These are phyloP conservation scores for Austroboletus novae-zelandiae DNA, from an alignment of 1,284 basidiomycete species.

Conservation along the genomic window DNA sequence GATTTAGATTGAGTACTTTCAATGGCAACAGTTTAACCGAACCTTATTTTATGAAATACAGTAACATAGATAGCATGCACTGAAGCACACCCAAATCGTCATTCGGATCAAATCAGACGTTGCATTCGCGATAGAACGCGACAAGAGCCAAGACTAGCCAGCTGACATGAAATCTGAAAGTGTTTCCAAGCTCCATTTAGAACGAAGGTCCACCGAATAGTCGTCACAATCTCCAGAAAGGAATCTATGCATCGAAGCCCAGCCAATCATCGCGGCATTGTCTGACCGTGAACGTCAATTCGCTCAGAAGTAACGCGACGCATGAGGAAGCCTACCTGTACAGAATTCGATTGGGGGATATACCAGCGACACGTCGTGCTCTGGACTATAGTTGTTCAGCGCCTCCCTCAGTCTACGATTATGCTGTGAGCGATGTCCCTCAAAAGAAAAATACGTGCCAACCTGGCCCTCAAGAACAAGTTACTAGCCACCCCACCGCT, in stretches of 20 bases:
- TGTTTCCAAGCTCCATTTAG: slow-evolving; percentile 74
- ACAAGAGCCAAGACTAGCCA: too few relatives aligned
- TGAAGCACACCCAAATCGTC: too few relatives aligned
- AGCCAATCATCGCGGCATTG: slow-evolving; percentile 94
- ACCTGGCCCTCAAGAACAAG: slow-evolving; percentile 63
- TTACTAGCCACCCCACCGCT: slow-evolving; percentile 94
- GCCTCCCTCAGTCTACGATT: slow-evolving; percentile 42
- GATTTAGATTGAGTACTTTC: too few relatives aligned
- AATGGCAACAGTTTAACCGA: too few relatives aligned
- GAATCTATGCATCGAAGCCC: slow-evolving; percentile 83
- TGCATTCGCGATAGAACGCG: too few relatives aligned
- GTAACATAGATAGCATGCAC: too few relatives aligned
- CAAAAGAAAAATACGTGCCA: slow-evolving; percentile 10
- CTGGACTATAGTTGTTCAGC: slow-evolving; percentile 35
- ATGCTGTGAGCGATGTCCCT: background rate
- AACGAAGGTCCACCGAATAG: slow-evolving; percentile 53
- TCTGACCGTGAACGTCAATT: slow-evolving; percentile 46
- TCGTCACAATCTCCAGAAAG: slow-evolving; percentile 63
- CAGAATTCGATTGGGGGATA: slow-evolving; percentile 79
- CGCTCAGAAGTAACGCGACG: background rate
- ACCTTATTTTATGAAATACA: too few relatives aligned
- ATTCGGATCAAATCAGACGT: too few relatives aligned
- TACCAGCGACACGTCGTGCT: slow-evolving; percentile 38
- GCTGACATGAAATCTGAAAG: background rate
- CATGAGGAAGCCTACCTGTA: slow-evolving; percentile 57